These are phyloP conservation scores for Primulina huaijiensis DNA, from an alignment of 257 asterid species.

Conservation along the genomic window DNA sequence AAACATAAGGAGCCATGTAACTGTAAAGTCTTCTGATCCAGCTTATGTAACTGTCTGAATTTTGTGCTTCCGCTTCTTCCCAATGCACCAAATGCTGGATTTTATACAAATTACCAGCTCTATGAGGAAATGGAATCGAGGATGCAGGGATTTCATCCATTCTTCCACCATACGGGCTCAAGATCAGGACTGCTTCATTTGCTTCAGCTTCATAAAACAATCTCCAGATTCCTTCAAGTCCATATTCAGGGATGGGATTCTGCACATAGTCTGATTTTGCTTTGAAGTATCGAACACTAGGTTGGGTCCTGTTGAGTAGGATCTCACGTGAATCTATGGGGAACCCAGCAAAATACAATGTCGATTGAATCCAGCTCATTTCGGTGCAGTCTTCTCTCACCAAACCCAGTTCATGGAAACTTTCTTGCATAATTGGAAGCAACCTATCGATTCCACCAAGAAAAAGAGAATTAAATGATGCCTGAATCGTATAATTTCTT, in stretches of 20 bases:
- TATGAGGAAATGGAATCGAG: constrained; percentile 31
- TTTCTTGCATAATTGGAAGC: constrained; percentile 11
- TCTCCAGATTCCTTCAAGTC: constrained; percentile 31
- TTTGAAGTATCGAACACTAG: constrained; percentile 17
- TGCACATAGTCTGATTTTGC: constrained; percentile 37
- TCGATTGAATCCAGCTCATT: constrained; percentile 34
- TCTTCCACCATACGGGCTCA: constrained; percentile 28
- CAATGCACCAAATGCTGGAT: constrained; percentile 27
- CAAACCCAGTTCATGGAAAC: constrained; percentile 39
- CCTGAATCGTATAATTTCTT: constrained; percentile 17
- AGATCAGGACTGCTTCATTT: neutral
- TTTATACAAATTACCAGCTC: constrained; percentile 28
- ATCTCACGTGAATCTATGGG: constrained; percentile 19
- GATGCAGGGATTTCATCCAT: constrained; percentile 29
- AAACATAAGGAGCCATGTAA: constrained; percentile 28
- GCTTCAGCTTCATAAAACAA: constrained; percentile 26
- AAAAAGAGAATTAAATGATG: constrained; percentile 23
- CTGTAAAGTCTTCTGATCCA: constrained; percentile 31
- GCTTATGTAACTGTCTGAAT: constrained; percentile 5
- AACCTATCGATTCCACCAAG: constrained; percentile 34
- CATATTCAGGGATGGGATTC: constrained; percentile 30
- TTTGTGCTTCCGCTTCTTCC: constrained; percentile 1
- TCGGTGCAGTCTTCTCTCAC: constrained; percentile 28
- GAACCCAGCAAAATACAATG: constrained; percentile 7
- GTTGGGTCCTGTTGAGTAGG: constrained; percentile 28